Base-by-base conservation (phyloP, 2,329 filamentous ascomycete species). In the Penicillium olsonii region DNA sequence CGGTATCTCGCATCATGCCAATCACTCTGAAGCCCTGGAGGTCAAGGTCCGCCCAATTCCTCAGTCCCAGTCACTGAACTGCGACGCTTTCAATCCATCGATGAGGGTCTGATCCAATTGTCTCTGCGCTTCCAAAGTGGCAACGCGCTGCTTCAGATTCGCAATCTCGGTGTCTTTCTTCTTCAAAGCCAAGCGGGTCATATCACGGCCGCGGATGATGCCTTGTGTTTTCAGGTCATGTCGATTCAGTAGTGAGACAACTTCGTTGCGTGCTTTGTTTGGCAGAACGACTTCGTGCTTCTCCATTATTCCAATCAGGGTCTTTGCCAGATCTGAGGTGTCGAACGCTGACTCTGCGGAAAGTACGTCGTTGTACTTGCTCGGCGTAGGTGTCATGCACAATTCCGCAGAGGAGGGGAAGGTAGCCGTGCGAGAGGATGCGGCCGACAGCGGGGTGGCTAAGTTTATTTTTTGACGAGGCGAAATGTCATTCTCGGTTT, bases 71-170 rank as follows among this genome's bases (percentile, higher is more conserved):
- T 24, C 22, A 24, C 8, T 24, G 17, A 8, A 29, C 18, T 5
- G 9, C 11, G 11, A 35, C 15, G 15, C 19, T 14, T 45, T 35
- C 35, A 45, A 35, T 14, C 27, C 35, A n/a, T 64, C 63, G 45
- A 78, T 72, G 12, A 78, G 64, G 22, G 68, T 72, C 52, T 72
- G 76, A 62, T 80, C 77, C 48, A 80, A 75, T 61, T 83, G 78
- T 35, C 74, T 67, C 63, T 84, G 79, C 12, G 76, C 75, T 62
- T 84, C 79, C 29, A 87, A 65, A 11, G 70, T 72, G 5, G 68
- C 70, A 77, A 95, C 75, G 59, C 86, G 73, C 64, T 88, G 74
- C 74, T 85, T 79, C 71, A 95, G 71, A 68, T 88, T 75, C 68
- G 78, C 70, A 66, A 87, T 75, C 72, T 84, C 73, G 65, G 82